phyloP scores from a whole-genome alignment of 441 rosid species.

The Pelargonium exstipulatum region DNA sequence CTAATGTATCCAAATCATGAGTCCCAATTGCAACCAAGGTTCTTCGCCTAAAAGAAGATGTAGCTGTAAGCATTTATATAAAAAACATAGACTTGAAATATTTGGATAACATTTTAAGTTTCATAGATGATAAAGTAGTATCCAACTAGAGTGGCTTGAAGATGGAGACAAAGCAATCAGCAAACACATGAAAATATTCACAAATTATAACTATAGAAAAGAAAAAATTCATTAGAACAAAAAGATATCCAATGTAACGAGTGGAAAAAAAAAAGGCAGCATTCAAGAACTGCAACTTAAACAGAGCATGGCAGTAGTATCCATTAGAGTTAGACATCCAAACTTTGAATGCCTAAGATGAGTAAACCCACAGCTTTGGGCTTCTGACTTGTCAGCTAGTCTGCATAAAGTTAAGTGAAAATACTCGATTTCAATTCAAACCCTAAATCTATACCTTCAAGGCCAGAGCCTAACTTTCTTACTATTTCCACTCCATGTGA shows the following conservation, averaged over 20 bases:
- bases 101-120: background rate
- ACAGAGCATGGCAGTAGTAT: too few relatives aligned
- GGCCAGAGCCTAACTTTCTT: too few relatives aligned
- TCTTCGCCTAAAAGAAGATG: slow-evolving; percentile 54
- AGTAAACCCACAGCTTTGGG: too few relatives aligned
- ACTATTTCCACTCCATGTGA: too few relatives aligned
- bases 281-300: too few relatives aligned
- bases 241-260: background rate
- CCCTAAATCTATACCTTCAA: too few relatives aligned
- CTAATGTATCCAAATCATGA: slow-evolving; percentile 85
- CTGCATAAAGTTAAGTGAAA: too few relatives aligned
- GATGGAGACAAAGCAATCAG: background rate
- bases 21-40: slow-evolving; percentile 92
- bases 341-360: too few relatives aligned
- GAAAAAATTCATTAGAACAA: background rate
- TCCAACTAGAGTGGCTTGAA: background rate
- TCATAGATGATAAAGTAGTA: slow-evolving; percentile 1
- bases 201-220: background rate
- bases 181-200: background rate
- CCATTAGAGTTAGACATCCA: too few relatives aligned
- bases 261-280: background rate
- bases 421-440: too few relatives aligned
- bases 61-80: slow-evolving; percentile 12
- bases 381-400: too few relatives aligned
- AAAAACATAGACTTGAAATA: slow-evolving; percentile 2